phyloP scores from a whole-genome alignment of 352 stramenopile genomes.

The Phytophthora fragariaefolia region DNA sequence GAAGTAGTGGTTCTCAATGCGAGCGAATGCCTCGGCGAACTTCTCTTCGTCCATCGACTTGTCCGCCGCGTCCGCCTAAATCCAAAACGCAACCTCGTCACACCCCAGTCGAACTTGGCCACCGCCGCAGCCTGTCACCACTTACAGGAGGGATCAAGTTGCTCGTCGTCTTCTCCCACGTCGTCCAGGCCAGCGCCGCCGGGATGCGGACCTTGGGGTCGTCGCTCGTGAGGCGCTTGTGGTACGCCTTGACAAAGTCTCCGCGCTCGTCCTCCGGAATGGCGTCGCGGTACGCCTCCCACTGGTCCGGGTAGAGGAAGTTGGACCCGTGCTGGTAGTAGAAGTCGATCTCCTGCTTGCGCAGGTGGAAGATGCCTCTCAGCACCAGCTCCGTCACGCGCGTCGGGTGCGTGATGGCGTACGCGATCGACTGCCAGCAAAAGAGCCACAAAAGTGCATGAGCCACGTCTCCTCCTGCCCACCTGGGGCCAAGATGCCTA shows the following conservation, averaged over 20 bases:
- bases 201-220: constrained; percentile 83
- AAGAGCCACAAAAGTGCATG: background rate
- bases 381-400: constrained; percentile 90
- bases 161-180: constrained; percentile 91
- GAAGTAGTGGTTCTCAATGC: constrained; percentile 96
- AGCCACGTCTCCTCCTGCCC: background rate
- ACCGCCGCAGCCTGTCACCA: constrained; percentile 7
- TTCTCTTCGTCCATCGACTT: constrained; percentile 83
- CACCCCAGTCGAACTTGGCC: background rate
- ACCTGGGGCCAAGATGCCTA: constrained; percentile 22
- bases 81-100: constrained; percentile 1
- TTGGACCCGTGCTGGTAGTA: constrained; percentile 92
- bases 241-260: constrained; percentile 88
- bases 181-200: constrained; percentile 90
- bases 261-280: constrained; percentile 89
- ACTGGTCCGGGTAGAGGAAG: constrained; percentile 92
- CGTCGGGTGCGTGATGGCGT: constrained; percentile 89
- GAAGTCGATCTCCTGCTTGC: constrained; percentile 93
- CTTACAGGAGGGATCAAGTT: constrained; percentile 77
- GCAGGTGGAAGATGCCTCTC: constrained; percentile 93
- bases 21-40: constrained; percentile 91
- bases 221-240: constrained; percentile 88
- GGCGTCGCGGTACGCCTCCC: constrained; percentile 88
- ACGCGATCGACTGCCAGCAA: constrained; percentile 79
- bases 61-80: constrained; percentile 58